These are phyloP conservation scores for Bjerkandera adusta DNA, from an alignment of 1,284 basidiomycete genomes.

Conservation along the genomic window DNA sequence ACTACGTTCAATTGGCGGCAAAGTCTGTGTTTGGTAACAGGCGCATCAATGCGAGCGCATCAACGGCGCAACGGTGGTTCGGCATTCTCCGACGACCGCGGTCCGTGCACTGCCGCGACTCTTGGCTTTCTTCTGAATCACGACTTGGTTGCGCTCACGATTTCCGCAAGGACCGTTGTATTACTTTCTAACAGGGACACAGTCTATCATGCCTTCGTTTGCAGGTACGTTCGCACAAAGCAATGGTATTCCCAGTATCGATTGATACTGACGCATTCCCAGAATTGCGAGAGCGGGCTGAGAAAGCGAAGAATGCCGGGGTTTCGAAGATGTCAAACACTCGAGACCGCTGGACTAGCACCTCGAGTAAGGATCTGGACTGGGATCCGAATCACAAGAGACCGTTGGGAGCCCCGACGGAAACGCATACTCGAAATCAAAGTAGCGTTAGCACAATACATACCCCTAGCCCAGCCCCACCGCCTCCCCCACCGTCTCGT, in stretches of 20 bases:
- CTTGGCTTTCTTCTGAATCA: too few relatives aligned
- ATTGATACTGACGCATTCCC: not conserved
- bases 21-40: too few relatives aligned
- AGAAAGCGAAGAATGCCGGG: constrained; percentile 53
- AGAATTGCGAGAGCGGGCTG: constrained; percentile 62
- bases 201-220: constrained; percentile 12
- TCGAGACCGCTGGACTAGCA: constrained; percentile 55
- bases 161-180: too few relatives aligned
- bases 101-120: too few relatives aligned
- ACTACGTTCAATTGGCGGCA: too few relatives aligned
- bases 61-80: too few relatives aligned
- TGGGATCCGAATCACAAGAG: constrained; percentile 54
- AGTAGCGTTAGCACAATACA: constrained; percentile 2
- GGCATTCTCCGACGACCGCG: too few relatives aligned
- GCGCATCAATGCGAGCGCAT: too few relatives aligned
- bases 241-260: not conserved
- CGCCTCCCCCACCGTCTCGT: constrained; percentile 20
- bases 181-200: too few relatives aligned
- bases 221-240: constrained; percentile 2
- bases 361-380: constrained; percentile 55
- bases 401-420: constrained; percentile 26
- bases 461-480: constrained; percentile 1
- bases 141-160: too few relatives aligned
- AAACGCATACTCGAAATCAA: not conserved
- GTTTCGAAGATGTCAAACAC: constrained; percentile 52